Evolutionary conservation across 129 eudicot genomes (phyloP), one percentile per base, ranked within the genome.

Genomic region (Saposhnikovia divaricata): DNA sequence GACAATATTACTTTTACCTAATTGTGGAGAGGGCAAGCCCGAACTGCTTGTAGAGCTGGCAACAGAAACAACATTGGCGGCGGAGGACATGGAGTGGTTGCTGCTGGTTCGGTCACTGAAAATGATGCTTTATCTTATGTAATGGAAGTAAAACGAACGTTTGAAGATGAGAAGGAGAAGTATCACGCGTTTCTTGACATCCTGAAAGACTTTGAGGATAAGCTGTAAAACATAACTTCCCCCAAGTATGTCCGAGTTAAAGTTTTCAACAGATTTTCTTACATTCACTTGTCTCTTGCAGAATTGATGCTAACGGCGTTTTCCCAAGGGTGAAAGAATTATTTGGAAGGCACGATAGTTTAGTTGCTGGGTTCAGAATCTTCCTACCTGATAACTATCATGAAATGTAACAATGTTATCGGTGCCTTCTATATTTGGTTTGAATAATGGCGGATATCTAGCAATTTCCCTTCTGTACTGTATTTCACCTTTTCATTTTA

Each of bases 91-190:
- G n/a, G n/a, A n/a, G n/a, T n/a, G 0, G 86, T 74, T 31, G 84
- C 79, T 19, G 88, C 79, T 38, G 82, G 77, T 51, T 80, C 89
- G 82, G 83, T 90, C n/a, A 93, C 98, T 40, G 91, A 93, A 3
- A 86, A 86, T 78, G 98, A 93, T 55, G 98, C 98, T 8, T 85
- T 93, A 81, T 80, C 89, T 42, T 93, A 91, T 84, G 84, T 91
- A 66, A 88, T 89, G 84, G 91, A 93, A 81, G 97, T 93, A 61
- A 93, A 93, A 87, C 95, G 89, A 78, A 91, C 88, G 95, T 93
- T 93, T 74, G 87, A 88, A 79, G 91, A 88, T 75, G 90, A 93
- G 71, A 78, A 95, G 73, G 98, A 91, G 77, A 93, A 91, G 63
- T 93, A 91, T 80, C 90, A 91, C 80, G 86, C 78, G 86, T 91